Evolutionary conservation across 306 rosid species (phyloP), one percentile per base, ranked within the genome.

Genomic region (Fragaria vesca): DNA sequence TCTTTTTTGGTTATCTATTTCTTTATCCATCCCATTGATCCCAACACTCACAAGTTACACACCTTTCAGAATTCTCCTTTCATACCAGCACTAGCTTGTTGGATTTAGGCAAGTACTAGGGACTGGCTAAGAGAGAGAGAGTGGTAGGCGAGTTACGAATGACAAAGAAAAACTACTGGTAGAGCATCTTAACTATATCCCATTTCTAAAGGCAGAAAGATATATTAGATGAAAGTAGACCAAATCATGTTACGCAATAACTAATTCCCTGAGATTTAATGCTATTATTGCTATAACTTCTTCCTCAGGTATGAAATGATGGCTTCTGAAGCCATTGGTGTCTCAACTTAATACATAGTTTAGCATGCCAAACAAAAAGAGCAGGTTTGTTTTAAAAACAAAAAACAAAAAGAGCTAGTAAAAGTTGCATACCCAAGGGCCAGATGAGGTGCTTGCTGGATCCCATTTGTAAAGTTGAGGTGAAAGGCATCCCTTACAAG

Each of bases 391-490:
- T 32, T 32, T 32, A 38, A 38, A 38, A 5, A 38, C 6, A 38
- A 38, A 38, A 5, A 38, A 38, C 6, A 38, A 38, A 4, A 38
- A 5, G 1, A 69, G 78, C 26, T 38, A 48, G 85, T 66, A 18
- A 71, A 65, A 58, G 74, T 75, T 45, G 81, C 94, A 34, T 71
- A 94, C 98, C 98, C 98, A 12, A 94, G 90, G 54, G 93, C 91
- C 67, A 94, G 79, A 32, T 85, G 83, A 77, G 92, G 94, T 83
- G 78, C 85, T 50, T 83, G 87, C 82, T 86, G 88, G 74, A 36
- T 74, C 75, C 94, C 95, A 67, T 84, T 88, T 50, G 90, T 87
- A 45, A 85, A 83, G 89, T 90, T 92, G 85, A 94, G 82, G 30
- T 85, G 79, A 83, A 80, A 92, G 51, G 83, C 70, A 82, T 94